Conservation (phyloP, 495 filamentous ascomycete species). For the Terfezia claveryi region DNA sequence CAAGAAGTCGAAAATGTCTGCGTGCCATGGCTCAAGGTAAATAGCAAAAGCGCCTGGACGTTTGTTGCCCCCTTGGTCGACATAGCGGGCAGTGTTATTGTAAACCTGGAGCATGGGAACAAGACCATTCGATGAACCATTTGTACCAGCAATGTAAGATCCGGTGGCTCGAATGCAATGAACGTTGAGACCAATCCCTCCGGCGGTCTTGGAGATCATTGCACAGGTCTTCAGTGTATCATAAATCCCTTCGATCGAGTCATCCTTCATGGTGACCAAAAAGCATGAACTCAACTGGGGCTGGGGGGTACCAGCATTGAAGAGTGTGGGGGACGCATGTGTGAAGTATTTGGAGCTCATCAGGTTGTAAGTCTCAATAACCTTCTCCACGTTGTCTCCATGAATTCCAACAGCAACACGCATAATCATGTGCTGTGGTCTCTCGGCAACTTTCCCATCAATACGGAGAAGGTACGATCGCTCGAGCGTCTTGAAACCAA, state of each 20-base stretch:
- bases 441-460: slow-evolving; percentile 80
- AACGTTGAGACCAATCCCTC: slow-evolving; percentile 86
- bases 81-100: slow-evolving; percentile 97
- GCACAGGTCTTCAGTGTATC: slow-evolving; percentile 97
- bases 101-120: slow-evolving; percentile 95
- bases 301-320: slow-evolving; percentile 88
- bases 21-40: slow-evolving; percentile 98
- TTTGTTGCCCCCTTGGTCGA: slow-evolving; percentile 98
- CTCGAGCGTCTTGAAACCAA: slow-evolving; percentile 98
- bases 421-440: slow-evolving; percentile 98
- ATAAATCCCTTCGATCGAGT: slow-evolving; percentile 98
- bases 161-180: slow-evolving; percentile 92
- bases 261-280: slow-evolving; percentile 93
- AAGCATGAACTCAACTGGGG: slow-evolving; percentile 93
- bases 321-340: slow-evolving; percentile 89
- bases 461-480: slow-evolving; percentile 88
- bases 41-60: slow-evolving; percentile 95
- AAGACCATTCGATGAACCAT: slow-evolving; percentile 91
- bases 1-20: slow-evolving; percentile 90
- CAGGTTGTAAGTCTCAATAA: slow-evolving; percentile 88
- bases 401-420: slow-evolving; percentile 93
- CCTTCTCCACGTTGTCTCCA: slow-evolving; percentile 79
- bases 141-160: slow-evolving; percentile 92
- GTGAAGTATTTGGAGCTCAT: slow-evolving; percentile 98
- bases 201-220: slow-evolving; percentile 98